phyloP scores from a whole-genome alignment of 2,329 filamentous ascomycete species.

The Dichotomopilus funicola region DNA sequence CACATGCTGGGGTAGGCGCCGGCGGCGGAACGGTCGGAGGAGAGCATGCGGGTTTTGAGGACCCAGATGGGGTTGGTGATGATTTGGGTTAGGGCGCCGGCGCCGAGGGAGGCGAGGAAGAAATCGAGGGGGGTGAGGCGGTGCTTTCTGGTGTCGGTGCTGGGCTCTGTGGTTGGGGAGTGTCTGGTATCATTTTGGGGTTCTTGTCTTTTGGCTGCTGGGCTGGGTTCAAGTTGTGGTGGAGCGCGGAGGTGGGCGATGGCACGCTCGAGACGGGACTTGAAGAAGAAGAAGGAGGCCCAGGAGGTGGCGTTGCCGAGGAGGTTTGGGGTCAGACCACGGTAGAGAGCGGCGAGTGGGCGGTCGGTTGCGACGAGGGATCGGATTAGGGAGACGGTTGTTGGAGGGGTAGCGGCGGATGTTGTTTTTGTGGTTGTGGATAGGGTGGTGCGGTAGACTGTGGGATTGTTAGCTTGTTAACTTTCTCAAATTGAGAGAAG shows the following conservation, averaged over 20 bases:
- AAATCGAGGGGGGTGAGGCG: slow-evolving; percentile 62
- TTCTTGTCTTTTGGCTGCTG: background rate
- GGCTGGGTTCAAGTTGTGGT: background rate
- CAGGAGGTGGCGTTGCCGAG: slow-evolving; percentile 86
- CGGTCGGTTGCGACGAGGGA: slow-evolving; percentile 42
- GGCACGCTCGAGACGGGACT: slow-evolving; percentile 46
- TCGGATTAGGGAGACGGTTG: slow-evolving; percentile 48
- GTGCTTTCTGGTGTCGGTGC: slow-evolving; percentile 5
- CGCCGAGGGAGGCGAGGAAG: slow-evolving; percentile 66
- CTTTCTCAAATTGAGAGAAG: background rate
- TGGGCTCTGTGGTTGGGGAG: background rate
- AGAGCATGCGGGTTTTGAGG: slow-evolving; percentile 94
- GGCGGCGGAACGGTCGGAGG: slow-evolving; percentile 63
- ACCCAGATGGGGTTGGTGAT: slow-evolving; percentile 97
- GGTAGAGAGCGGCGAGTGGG: slow-evolving; percentile 68
- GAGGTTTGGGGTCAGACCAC: slow-evolving; percentile 83
- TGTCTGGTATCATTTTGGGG: background rate
- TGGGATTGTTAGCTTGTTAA: background rate
- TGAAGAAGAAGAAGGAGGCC: slow-evolving; percentile 86
- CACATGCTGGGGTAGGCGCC: slow-evolving; percentile 78
- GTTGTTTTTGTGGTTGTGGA: slow-evolving; percentile 11
- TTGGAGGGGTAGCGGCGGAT: slow-evolving; percentile 35
- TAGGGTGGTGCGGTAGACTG: slow-evolving; percentile 46
- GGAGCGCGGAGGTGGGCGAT: slow-evolving; percentile 29
- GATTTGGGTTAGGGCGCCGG: slow-evolving; percentile 68